These are phyloP conservation scores for Vigna angularis DNA, from an alignment of 306 rosid species.

Conservation along the genomic window DNA sequence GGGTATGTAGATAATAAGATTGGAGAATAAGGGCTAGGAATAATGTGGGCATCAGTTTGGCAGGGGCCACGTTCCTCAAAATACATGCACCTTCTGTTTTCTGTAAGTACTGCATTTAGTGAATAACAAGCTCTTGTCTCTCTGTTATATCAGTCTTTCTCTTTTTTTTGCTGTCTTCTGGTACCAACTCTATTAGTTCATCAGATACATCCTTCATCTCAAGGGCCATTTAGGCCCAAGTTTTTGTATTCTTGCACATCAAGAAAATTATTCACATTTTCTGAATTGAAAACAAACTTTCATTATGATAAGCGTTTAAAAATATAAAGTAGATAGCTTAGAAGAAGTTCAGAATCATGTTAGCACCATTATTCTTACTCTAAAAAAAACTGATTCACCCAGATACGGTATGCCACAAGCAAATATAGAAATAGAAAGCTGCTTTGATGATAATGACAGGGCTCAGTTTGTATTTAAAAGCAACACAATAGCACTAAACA, in stretches of 20 bases:
- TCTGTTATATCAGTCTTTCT: background rate
- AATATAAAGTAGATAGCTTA: background rate
- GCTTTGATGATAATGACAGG: slow-evolving; percentile 9
- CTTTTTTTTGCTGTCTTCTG: background rate
- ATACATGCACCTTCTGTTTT: background rate
- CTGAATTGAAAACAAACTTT: background rate
- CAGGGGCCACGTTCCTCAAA: background rate
- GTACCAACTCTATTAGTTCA: background rate
- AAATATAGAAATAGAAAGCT: background rate
- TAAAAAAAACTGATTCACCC: background rate
- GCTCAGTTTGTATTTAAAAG: background rate
- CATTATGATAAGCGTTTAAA: background rate
- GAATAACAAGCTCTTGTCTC: background rate
- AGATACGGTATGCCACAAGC: background rate
- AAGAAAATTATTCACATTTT: background rate
- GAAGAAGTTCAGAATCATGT: background rate
- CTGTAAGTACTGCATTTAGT: background rate
- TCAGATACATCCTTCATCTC: background rate
- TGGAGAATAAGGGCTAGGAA: background rate
- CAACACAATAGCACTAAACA: slow-evolving; percentile 18
- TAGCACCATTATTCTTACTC: background rate
- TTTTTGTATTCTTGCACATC: background rate
- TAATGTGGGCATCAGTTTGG: background rate
- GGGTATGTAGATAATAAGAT: background rate
- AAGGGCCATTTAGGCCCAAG: background rate